phyloP scores from a whole-genome alignment of 1,139 yeast species.

The Pichia kudriavzevii region DNA sequence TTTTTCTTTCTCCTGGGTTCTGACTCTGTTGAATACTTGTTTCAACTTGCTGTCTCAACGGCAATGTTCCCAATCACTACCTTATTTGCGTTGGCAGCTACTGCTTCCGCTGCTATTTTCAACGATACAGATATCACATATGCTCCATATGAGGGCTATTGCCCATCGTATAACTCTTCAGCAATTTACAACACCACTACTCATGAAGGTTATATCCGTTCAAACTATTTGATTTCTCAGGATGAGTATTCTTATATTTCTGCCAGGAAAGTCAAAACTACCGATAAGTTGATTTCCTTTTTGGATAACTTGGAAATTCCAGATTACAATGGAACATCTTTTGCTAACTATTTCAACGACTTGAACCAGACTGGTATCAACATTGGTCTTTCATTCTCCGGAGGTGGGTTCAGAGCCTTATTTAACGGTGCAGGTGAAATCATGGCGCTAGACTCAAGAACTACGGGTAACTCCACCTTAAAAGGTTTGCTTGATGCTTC shows the following conservation, averaged over 20 bases:
- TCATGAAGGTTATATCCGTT: slow-evolving; percentile 19
- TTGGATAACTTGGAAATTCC: slow-evolving; percentile 20
- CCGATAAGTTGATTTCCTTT: slow-evolving; percentile 17
- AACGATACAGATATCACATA: slow-evolving; percentile 7
- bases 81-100: not conserved
- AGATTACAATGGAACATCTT: slow-evolving; percentile 19
- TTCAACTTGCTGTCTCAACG: too few species aligned
- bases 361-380: slow-evolving; percentile 17
- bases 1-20: too few species aligned
- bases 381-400: slow-evolving; percentile 62
- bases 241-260: slow-evolving; percentile 23
- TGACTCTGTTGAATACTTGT: too few species aligned
- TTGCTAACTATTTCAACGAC: slow-evolving; percentile 18
- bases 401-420: slow-evolving; percentile 71
- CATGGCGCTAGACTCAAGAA: slow-evolving; percentile 42
- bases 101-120: slow-evolving; percentile 5
- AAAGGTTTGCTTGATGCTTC: slow-evolving; percentile 50
- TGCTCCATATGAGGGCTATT: slow-evolving; percentile 17
- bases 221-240: slow-evolving; percentile 19
- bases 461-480: slow-evolving; percentile 29
- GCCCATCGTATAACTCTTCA: slow-evolving; percentile 19
- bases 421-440: slow-evolving; percentile 58
- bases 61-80: too few species aligned
- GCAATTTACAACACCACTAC: slow-evolving; percentile 12
- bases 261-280: slow-evolving; percentile 18